Evolutionary conservation across 345 rosid genomes (phyloP), one percentile per base, ranked within the genome.

Genomic region (Garcia nutans): DNA sequence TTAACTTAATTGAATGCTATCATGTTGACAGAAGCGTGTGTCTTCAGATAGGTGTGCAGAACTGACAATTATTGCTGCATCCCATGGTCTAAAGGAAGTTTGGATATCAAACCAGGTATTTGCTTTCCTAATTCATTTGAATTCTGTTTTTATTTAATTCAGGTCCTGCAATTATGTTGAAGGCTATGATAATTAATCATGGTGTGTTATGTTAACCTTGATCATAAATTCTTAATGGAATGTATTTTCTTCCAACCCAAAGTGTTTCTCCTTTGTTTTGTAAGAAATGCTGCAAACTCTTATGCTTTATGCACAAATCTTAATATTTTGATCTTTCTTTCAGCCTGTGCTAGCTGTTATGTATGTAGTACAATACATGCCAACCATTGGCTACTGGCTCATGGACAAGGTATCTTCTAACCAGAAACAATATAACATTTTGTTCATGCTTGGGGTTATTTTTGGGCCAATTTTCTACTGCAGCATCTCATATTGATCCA

Each of bases 31-130:
- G 97, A 94, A 86, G 83, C 92, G 86, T 65, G 86, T 94, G 77
- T 87, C 99, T 65, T 86, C 97, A 47, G 89, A 88, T 80, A 87
- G 97, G 76, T 95, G 97, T 79, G 99, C 87, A 42, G 97, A 91
- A 78, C 86, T 95, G 78, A 88, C 90, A 68, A 88, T 95, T 49
- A 85, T 93, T 68, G 97, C 97, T 58, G 93, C 91, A 24, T 81
- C 93, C 66, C 97, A 90, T 79, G 86, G 88, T 78, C 82, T 95
- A 76, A 95, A 95, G 81, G 99, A 95, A 88, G 99, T 76, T 70
- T 95, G 99, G 99, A 91, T 95, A 80, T 95, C 99, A 76, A 68
- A 84, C 85, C 99, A 95, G 97, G 99, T 92, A 78, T 68, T 49
- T 26, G 61, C 52, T 65, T 77, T 73, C 71, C 42, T 70, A 42